These are phyloP conservation scores for Kwoniella sp. DNA, from an alignment of 768 basidiomycete species.

Conservation along the genomic window DNA sequence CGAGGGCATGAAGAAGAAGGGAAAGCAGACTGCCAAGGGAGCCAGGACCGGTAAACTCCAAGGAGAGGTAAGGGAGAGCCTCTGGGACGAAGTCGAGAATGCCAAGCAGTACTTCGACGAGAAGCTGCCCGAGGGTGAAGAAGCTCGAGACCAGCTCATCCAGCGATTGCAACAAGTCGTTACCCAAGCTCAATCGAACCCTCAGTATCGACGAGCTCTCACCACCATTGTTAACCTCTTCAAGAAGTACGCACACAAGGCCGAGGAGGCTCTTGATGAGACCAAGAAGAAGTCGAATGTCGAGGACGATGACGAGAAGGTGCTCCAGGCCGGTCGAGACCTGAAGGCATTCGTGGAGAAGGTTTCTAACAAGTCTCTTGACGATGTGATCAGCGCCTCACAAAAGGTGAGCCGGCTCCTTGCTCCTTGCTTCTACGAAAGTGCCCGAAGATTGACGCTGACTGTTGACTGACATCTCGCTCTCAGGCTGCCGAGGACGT, in stretches of 20 bases:
- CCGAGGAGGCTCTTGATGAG: conserved; percentile 52
- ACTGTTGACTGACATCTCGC: not conserved
- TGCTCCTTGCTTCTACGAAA: not conserved
- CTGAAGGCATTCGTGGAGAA: conserved; percentile 56
- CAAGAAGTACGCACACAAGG: conserved; percentile 58
- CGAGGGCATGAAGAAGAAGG: conserved; percentile 48
- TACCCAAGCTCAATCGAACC: conserved; percentile 54
- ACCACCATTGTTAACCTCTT: conserved; percentile 54
- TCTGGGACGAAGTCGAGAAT: conserved; percentile 46
- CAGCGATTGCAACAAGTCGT: conserved; percentile 54
- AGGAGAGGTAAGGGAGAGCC: conserved; percentile 50
- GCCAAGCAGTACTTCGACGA: conserved; percentile 56
- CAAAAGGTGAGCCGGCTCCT: conserved; percentile 37
- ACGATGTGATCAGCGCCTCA: conserved; percentile 50
- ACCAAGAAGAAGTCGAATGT: conserved; percentile 50
- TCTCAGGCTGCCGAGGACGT: conserved; percentile 53
- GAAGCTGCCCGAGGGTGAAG: conserved; percentile 55
- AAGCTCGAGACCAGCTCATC: conserved; percentile 56
- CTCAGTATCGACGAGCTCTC: conserved; percentile 55
- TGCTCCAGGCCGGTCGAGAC: conserved; percentile 56
- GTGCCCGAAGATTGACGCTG: not conserved
- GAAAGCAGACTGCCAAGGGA: conserved; percentile 52
- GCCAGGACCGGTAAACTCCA: conserved; percentile 54
- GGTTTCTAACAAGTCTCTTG: conserved; percentile 56
- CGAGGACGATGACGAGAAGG: conserved; percentile 53